Percentiles rank a stretch among this genome's conserved stretches.
phyloP scores from a whole-genome alignment of 202 grass and related monocot genomes.

The Miscanthus sacchariflorus region DNA sequence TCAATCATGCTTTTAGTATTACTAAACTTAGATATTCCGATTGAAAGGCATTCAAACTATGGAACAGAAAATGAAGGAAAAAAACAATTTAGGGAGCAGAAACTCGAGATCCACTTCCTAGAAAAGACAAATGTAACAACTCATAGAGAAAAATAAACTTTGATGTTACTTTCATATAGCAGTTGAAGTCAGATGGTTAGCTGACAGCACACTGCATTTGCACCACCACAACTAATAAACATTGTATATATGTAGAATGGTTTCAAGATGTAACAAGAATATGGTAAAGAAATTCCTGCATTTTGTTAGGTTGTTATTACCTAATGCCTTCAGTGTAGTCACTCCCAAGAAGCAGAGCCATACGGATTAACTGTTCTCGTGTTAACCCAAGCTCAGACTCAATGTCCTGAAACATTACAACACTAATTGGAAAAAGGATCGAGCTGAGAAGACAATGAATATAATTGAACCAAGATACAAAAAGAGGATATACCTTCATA shows the following conservation, averaged over 20 bases:
- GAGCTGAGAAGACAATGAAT: constrained; percentile 35
- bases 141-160: constrained; percentile 19
- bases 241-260: neutral
- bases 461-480: constrained; percentile 19
- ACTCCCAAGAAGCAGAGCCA: constrained; percentile 95
- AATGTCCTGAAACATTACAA: constrained; percentile 81
- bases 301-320: constrained; percentile 51
- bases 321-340: constrained; percentile 98
- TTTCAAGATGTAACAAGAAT: constrained; percentile 31
- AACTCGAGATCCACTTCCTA: constrained; percentile 27
- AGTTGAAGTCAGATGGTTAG: constrained; percentile 1
- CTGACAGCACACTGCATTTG: constrained; percentile 1
- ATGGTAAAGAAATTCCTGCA: constrained; percentile 29
- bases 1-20: constrained; percentile 2
- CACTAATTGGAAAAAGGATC: constrained; percentile 28
- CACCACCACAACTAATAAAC: neutral
- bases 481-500: constrained; percentile 77
- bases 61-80: neutral
- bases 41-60: neutral
- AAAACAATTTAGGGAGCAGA: constrained; percentile 20
- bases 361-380: constrained; percentile 87
- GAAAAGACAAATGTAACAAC: constrained; percentile 17
- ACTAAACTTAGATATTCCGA: constrained; percentile 23
- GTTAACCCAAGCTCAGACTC: constrained; percentile 89
- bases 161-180: constrained; percentile 36